Conservation (phyloP, 441 rosid genomes). For the Iberis amara region DNA sequence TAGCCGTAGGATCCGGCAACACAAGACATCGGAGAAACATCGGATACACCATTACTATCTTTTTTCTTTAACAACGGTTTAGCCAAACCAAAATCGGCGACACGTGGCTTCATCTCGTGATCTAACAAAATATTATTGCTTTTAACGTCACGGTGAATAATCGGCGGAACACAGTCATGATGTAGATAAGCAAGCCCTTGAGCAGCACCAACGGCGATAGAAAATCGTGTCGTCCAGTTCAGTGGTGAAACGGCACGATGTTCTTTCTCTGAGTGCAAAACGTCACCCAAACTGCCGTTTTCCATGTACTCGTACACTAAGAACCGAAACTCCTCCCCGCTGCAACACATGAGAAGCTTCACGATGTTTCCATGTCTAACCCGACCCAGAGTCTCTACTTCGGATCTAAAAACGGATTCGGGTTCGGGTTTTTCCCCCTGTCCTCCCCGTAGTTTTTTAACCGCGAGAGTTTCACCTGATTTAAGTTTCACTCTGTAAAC, state of each 20-base stretch:
- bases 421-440: slow-evolving; percentile 28
- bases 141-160: slow-evolving; percentile 76
- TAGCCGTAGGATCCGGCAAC: slow-evolving; percentile 71
- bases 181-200: slow-evolving; percentile 71
- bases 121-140: slow-evolving; percentile 67
- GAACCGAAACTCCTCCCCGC: slow-evolving; percentile 39
- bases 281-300: slow-evolving; percentile 69
- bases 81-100: slow-evolving; percentile 80
- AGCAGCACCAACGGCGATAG: slow-evolving; percentile 53
- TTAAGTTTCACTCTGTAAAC: slow-evolving; percentile 47
- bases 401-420: slow-evolving; percentile 47
- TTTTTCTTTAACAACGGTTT: slow-evolving; percentile 41
- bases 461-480: slow-evolving; percentile 58
- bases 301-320: slow-evolving; percentile 71
- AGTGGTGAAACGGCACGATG: slow-evolving; percentile 25
- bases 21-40: slow-evolving; percentile 39
- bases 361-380: slow-evolving; percentile 59
- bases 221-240: slow-evolving; percentile 47
- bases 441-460: slow-evolving; percentile 45
- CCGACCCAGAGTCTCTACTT: slow-evolving; percentile 53
- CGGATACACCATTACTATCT: slow-evolving; percentile 13
- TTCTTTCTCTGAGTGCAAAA: slow-evolving; percentile 41
- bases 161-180: slow-evolving; percentile 57
- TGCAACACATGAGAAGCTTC: slow-evolving; percentile 48
- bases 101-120: slow-evolving; percentile 47